Conservation (phyloP, 345 rosid genomes). For the Capsella bursapastoris region DNA sequence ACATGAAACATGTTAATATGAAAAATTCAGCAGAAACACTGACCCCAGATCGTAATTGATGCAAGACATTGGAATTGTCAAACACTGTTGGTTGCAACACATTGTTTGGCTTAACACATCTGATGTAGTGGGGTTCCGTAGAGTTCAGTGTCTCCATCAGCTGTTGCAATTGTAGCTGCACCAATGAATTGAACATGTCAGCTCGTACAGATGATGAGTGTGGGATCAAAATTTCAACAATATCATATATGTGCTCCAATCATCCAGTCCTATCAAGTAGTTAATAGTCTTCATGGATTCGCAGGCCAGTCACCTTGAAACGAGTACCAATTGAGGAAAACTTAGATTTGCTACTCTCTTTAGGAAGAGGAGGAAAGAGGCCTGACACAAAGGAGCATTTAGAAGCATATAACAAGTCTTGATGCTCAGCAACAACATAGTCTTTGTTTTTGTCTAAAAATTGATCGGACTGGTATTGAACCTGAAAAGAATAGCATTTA, state of each 20-base stretch:
- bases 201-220: slow-evolving; percentile 33
- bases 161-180: slow-evolving; percentile 90
- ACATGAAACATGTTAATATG: slow-evolving; percentile 19
- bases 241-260: slow-evolving; percentile 22
- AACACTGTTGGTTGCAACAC: slow-evolving; percentile 64
- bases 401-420: slow-evolving; percentile 82
- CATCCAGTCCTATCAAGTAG: slow-evolving; percentile 23
- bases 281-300: too few relatives aligned
- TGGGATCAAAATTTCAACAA: slow-evolving; percentile 27
- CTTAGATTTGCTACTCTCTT: slow-evolving; percentile 78
- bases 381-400: slow-evolving; percentile 70
- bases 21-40: slow-evolving; percentile 45
- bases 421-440: slow-evolving; percentile 94
- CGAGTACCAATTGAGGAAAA: slow-evolving; percentile 88
- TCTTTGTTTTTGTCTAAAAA: slow-evolving; percentile 97
- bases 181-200: slow-evolving; percentile 45
- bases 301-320: slow-evolving; percentile 66
- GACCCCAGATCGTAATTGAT: slow-evolving; percentile 91
- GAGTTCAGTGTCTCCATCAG: slow-evolving; percentile 89
- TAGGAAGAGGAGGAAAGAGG: slow-evolving; percentile 72
- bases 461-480: slow-evolving; percentile 85
- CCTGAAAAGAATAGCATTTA: slow-evolving; percentile 60
- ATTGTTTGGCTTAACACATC: slow-evolving; percentile 93
- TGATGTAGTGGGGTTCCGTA: slow-evolving; percentile 87
- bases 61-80: slow-evolving; percentile 68